Evolutionary conservation across 257 asterid genomes (phyloP), one percentile per base, ranked within the genome.

Genomic region (Nicotiana tabacum): DNA sequence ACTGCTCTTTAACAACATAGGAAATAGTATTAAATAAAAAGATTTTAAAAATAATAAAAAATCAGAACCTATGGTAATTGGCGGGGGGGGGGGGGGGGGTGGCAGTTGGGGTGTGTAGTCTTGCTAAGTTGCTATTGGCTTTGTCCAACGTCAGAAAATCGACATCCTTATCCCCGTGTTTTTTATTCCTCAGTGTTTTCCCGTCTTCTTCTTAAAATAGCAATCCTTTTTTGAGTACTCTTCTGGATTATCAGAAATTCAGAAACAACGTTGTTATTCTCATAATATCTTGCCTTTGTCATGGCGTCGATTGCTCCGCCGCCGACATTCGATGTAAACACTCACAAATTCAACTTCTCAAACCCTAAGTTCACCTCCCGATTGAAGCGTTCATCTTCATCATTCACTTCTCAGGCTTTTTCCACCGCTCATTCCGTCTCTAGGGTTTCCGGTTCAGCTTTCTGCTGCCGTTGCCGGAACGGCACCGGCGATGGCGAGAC

Each of bases 261-360:
- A 78, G 55, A 78, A 12, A 58, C 56, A 78, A 21, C 72, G 5
- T 27, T 24, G 57, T 7, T 65, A 9, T 21, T 39, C 70, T 80
- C 35, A 32, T 0, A 33, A 29, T 82, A 2, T 77, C 32, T 18
- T 11, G 32, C 9, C 65, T 29, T 53, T 1, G 9, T 11, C 27
- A 95, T 95, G 98, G 93, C 98, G 86, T 90, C 98, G 35, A 90
- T 95, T 32, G 83, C 88, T 43, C 86, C 92, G 66, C 92, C 92
- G 62, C 83, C 92, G 77, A 90, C 90, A 48, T 55, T 87, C 74
- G 94, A 88, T 82, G 84, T 90, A 53, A 86, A 57, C 70, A 84
- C 85, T 18, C 84, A 82, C 82, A 85, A 82, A 53, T 82, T 87
- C 66, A 85, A 66, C 84, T 84, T 83, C 84, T 53, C 87, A 62